These are phyloP conservation scores for Penicillium concentricum DNA, from an alignment of 2,329 filamentous ascomycete species.

Conservation along the genomic window DNA sequence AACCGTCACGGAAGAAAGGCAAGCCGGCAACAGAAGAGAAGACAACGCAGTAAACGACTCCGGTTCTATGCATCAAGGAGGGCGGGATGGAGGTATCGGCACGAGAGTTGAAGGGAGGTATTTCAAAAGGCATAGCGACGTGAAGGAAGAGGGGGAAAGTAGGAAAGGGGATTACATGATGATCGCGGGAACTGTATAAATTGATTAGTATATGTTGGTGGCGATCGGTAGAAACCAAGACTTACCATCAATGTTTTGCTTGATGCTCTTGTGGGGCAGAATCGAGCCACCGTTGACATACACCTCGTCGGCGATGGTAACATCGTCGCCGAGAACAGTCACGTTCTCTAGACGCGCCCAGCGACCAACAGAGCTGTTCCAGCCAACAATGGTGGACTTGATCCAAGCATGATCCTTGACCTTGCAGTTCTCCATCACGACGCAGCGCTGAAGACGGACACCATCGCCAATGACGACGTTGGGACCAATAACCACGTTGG, in stretches of 20 bases:
- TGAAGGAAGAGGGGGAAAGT: constrained; percentile 18
- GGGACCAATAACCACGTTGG: constrained; percentile 93
- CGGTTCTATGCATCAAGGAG: constrained; percentile 37
- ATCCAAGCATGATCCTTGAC: constrained; percentile 99
- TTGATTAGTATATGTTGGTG: constrained; percentile 4
- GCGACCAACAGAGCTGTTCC: constrained; percentile 93
- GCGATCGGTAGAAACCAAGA: background rate
- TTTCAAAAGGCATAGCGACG: constrained; percentile 29
- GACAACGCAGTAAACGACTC: constrained; percentile 37
- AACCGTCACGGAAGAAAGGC: constrained; percentile 18
- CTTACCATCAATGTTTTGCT: constrained; percentile 87
- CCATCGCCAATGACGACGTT: constrained; percentile 91
- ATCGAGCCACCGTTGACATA: constrained; percentile 97
- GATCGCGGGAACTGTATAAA: constrained; percentile 45
- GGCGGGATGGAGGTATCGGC: constrained; percentile 25
- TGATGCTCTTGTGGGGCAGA: constrained; percentile 97
- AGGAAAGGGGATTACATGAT: constrained; percentile 45
- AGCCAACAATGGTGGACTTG: constrained; percentile 97
- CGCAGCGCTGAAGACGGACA: constrained; percentile 89
- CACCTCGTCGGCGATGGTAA: constrained; percentile 95
- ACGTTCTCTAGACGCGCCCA: constrained; percentile 98
- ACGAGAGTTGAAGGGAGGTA: constrained; percentile 20
- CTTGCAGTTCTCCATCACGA: constrained; percentile 83
- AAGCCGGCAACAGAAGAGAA: constrained; percentile 24
- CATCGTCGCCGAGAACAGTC: constrained; percentile 95